These are phyloP conservation scores for Teratosphaeria destructans DNA, from an alignment of 2,329 filamentous ascomycete genomes.

Conservation along the genomic window DNA sequence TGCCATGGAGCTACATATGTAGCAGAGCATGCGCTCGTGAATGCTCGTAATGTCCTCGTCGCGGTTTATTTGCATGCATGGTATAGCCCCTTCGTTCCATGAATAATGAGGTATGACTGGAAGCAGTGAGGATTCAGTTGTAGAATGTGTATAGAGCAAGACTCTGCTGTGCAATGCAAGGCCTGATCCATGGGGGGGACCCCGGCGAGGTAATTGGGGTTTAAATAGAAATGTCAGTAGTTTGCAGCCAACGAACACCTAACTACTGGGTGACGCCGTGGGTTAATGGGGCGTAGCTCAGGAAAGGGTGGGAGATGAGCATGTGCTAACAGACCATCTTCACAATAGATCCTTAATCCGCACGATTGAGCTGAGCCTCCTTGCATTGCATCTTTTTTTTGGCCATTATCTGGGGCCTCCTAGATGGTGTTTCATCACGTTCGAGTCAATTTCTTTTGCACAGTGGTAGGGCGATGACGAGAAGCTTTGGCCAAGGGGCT, in stretches of 20 bases:
- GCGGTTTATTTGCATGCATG: too few relatives aligned
- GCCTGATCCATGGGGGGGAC: background rate
- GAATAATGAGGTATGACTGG: background rate
- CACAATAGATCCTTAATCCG: background rate
- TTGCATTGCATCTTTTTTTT: background rate
- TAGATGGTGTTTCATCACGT: background rate
- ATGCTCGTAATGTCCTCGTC: too few relatives aligned
- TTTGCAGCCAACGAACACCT: background rate
- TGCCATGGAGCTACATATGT: too few relatives aligned
- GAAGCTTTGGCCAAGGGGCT: background rate
- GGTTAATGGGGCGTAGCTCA: background rate
- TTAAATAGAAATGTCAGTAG: background rate
- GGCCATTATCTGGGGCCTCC: background rate
- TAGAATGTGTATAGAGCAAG: background rate
- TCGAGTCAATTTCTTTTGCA: background rate
- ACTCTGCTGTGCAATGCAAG: background rate
- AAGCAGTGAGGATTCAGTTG: background rate
- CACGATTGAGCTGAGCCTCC: background rate
- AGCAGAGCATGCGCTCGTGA: too few relatives aligned
- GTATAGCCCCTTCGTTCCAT: background rate
- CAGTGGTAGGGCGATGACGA: background rate
- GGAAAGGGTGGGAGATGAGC: background rate
- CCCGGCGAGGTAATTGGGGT: background rate
- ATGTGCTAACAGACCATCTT: background rate
- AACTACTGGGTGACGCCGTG: background rate